phyloP scores from a whole-genome alignment of 257 asterid genomes.

The Solanum gracilifrons region DNA sequence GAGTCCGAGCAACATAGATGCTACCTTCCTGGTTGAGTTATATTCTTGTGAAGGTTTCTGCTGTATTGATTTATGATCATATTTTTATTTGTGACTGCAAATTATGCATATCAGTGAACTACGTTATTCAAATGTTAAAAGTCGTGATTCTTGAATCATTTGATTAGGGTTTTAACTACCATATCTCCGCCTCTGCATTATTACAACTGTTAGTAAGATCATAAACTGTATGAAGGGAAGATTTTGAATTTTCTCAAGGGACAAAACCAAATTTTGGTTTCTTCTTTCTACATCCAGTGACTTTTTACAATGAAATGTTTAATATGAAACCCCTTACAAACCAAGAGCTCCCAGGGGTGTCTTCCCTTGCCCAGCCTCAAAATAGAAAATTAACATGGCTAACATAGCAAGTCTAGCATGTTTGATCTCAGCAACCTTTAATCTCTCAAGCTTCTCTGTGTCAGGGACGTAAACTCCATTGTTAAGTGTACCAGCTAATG shows the following conservation, averaged over 20 bases:
- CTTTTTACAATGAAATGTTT: constrained; percentile 19
- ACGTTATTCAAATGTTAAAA: background rate
- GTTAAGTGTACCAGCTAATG: constrained; percentile 52
- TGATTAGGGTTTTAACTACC: background rate
- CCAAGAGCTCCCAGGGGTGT: constrained; percentile 98
- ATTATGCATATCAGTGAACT: background rate
- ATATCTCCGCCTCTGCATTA: background rate
- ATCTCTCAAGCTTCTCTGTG: constrained; percentile 74
- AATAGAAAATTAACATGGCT: constrained; percentile 89
- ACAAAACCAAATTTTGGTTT: constrained; percentile 6
- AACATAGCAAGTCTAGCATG: constrained; percentile 93
- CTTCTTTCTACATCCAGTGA: constrained; percentile 15
- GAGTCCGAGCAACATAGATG: no score
- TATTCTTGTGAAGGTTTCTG: background rate
- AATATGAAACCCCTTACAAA: constrained; percentile 21
- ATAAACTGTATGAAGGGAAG: background rate
- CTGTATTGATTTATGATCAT: background rate
- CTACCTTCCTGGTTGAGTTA: background rate
- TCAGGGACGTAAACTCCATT: constrained; percentile 70
- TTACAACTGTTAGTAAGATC: background rate
- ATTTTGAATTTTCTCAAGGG: background rate
- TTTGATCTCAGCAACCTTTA: constrained; percentile 93
- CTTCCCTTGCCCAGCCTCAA: constrained; percentile 96
- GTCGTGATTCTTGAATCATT: background rate
- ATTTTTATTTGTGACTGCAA: background rate